Base-by-base conservation (phyloP, 805 yeast species). In the Nakazawaea pomicola region DNA sequence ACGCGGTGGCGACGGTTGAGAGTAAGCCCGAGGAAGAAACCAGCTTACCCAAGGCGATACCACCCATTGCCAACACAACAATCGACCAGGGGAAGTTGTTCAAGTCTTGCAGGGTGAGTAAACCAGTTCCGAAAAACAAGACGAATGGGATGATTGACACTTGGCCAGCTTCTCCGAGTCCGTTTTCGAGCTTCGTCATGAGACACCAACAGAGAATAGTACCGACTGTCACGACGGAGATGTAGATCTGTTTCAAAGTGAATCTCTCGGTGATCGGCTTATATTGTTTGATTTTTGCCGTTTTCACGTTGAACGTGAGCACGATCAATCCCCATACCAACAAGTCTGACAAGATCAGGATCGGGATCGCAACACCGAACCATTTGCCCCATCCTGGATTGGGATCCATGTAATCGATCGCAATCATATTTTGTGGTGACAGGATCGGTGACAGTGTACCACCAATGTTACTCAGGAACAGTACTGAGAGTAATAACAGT, bases 361-460 rank as follows among this genome's bases (percentile, higher is more conserved):
- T 64, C 3, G 79, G 79, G 29, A 72, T 55, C 2, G 77, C 68
- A 45, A 73, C 62, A 6, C 68, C 72, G 52, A 73, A 73, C 79
- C 79, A 73, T 48, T 73, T 67, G 16, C 77, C 78, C 79, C 79
- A 73, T 3, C 70, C 61, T 6, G 79, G 79, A 35, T 61, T 69
- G 1, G 79, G 79, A 19, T 55, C 59, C 68, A 73, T 66, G 17
- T 75, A 66, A 25, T 73, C 76, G 43, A 73, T 70, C 15, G 78
- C 78, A 43, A 73, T 65, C 62, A 73, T 71, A 41, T 73, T 73
- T 50, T 73, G 79, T 2, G 79, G 79, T 9, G 76, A 70, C 1
- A 78, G 67, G 48, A 73, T 73, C 6, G 79, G 79, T 10, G 73
- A 66, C 1, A 76, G 72, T 76, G 73, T 72, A 31, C 79, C 79